Evolutionary conservation across 148 eudicot species (phyloP).

Genomic region (Chenopodium suecicum): DNA sequence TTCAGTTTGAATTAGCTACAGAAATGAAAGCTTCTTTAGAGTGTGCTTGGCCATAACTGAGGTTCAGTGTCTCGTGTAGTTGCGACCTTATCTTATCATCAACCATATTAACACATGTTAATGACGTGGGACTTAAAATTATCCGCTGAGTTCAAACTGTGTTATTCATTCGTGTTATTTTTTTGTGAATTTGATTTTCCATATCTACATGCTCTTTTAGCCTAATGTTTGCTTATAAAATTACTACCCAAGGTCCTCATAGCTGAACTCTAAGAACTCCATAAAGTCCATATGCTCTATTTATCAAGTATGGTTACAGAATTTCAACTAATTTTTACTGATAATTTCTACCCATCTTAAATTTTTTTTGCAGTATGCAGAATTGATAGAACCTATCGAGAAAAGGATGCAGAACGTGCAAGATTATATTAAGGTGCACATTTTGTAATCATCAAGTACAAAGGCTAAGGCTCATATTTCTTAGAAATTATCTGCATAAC

Average conservation of each 20-base stretch:
- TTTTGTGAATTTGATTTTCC: background rate
- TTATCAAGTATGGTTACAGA: background rate
- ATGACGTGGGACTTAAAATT: background rate
- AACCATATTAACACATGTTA: background rate
- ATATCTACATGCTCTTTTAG: too few relatives aligned
- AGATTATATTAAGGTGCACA: conserved; percentile 66
- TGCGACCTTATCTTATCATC: background rate
- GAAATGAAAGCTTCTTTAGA: too few relatives aligned
- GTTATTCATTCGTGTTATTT: background rate
- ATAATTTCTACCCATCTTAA: background rate
- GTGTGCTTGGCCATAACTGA: background rate
- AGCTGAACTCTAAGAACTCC: too few relatives aligned
- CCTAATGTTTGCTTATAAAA: too few relatives aligned
- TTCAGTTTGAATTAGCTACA: too few relatives aligned
- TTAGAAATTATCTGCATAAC: background rate
- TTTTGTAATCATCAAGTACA: background rate
- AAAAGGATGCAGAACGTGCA: conserved; percentile 67
- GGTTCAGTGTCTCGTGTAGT: background rate
- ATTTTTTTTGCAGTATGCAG: conserved; percentile 62
- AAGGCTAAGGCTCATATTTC: background rate
- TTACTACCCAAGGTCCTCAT: too few relatives aligned
- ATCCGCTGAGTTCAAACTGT: background rate
- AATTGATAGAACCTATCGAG: conserved; percentile 75
- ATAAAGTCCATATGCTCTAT: background rate
- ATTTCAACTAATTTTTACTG: background rate